These are phyloP conservation scores for Alternaria angustiovoidea DNA, from an alignment of 2,329 filamentous ascomycete genomes.

Conservation along the genomic window DNA sequence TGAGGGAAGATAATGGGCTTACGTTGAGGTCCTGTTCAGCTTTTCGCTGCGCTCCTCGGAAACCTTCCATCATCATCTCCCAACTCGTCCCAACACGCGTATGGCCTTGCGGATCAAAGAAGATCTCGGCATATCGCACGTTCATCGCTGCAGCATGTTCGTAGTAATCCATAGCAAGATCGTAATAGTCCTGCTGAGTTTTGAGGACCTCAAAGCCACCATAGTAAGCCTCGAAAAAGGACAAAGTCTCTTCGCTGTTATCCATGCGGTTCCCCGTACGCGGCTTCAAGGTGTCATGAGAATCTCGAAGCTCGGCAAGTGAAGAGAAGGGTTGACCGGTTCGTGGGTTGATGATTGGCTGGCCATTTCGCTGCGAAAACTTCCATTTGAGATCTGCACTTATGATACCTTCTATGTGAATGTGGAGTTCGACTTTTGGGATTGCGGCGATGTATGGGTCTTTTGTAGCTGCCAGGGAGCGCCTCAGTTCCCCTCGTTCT, in stretches of 20 bases:
- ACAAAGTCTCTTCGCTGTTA: constrained; percentile 21
- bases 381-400: constrained; percentile 54
- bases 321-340: neutral
- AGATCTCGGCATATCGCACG: constrained; percentile 53
- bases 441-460: neutral
- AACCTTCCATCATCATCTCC: constrained; percentile 39
- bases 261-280: constrained; percentile 13
- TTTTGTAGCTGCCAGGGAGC: constrained; percentile 8
- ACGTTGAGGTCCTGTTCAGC: constrained; percentile 11
- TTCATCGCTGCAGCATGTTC: constrained; percentile 46
- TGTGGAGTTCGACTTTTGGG: constrained; percentile 58
- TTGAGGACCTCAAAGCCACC: constrained; percentile 41
- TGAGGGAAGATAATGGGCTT: neutral
- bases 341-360: constrained; percentile 16
- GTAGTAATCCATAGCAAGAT: constrained; percentile 54
- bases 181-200: constrained; percentile 51
- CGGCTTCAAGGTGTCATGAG: constrained; percentile 34
- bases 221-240: constrained; percentile 38
- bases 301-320: constrained; percentile 27
- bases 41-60: constrained; percentile 42
- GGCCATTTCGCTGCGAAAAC: constrained; percentile 50
- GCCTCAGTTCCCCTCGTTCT: constrained; percentile 10
- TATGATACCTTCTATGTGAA: constrained; percentile 60
- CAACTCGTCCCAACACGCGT: constrained; percentile 49
- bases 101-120: constrained; percentile 57